Evolutionary conservation across 1,284 basidiomycete genomes (phyloP), one percentile per base, ranked within the genome.

Genomic region (Ustilago vetiveriae): DNA sequence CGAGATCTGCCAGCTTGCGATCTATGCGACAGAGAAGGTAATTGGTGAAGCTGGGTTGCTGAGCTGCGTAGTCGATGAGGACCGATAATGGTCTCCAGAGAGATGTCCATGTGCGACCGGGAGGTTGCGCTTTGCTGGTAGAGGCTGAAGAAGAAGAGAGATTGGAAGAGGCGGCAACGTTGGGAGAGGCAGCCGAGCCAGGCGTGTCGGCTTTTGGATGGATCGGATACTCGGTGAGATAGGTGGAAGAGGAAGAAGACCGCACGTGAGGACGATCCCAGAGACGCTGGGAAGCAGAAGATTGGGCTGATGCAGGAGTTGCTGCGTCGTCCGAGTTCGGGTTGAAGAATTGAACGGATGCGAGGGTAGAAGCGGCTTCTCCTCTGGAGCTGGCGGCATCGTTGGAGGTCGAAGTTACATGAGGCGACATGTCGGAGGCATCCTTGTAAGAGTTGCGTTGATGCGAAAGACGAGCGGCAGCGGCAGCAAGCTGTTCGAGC

Each of bases 341-440:
- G 23, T 70, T 64, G 60, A 70, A 70, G 49, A 70, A 70, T 21
- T 70, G 67, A 19, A 70, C 60, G 14, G 67, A 70, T 13, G 60
- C 67, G 7, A 70, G 49, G 1, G 60, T 60, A 23, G 55, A 60
- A 19, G 56, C 52, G 13, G 60, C 54, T 27, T 70, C 56, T 35
- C 48, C 53, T 35, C 51, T 46, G 21, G 53, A 46, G 40, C 54
- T 62, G 23, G 32, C 14, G 3, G 58, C 54, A 29, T 68, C 50
- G 33, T 44, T 53, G 47, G 54, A 68, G 23, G 50, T 54, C 6
- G 46, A 44, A 17, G 36, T 17, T 8, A 13, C 52, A 32, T 50
- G 57, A 21, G 65, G 53, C 16, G 58, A 62, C 45, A 43, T 38
- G 38, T 54, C 50, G 23, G 54, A 17, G 14, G 42, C 37, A 32